These are phyloP conservation scores for Viridothelium virens DNA, from an alignment of 495 filamentous ascomycete genomes.

Conservation along the genomic window DNA sequence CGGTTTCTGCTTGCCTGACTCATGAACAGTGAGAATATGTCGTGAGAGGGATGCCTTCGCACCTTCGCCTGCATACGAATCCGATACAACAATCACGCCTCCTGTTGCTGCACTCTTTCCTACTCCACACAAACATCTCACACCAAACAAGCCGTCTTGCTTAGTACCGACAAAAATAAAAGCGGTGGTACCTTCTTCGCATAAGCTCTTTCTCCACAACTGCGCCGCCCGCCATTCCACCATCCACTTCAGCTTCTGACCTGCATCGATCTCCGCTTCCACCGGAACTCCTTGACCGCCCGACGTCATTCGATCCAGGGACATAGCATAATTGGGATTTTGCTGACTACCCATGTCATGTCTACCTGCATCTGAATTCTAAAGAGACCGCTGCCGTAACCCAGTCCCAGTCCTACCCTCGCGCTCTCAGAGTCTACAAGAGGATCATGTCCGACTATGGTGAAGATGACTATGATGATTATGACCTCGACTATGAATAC, in stretches of 20 bases:
- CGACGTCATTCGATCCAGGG: background rate
- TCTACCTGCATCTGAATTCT: background rate
- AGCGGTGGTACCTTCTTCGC: background rate
- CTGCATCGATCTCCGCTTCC: background rate
- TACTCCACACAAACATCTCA: background rate
- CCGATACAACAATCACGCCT: background rate
- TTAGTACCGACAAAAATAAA: background rate
- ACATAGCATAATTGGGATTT: no score
- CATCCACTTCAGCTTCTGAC: slow-evolving; percentile 9
- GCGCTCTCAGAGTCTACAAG: background rate
- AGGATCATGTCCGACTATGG: slow-evolving; percentile 20
- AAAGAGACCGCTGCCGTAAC: background rate
- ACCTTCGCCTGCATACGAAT: background rate
- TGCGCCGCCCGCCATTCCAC: background rate
- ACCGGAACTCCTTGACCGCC: background rate
- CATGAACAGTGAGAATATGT: background rate
- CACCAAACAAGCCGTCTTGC: background rate
- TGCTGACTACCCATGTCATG: background rate
- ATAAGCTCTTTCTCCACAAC: background rate
- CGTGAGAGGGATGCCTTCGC: background rate
- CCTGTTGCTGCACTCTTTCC: background rate
- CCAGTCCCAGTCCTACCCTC: no score
- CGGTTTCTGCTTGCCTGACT: background rate
- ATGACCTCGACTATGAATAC: slow-evolving; percentile 28
- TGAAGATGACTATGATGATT: slow-evolving; percentile 24